Percentiles rank a stretch among this genome's conserved stretches.
Evolutionary conservation across 202 grass and related monocot species (phyloP).

Genomic region (Bolboschoenoplectus hybrid): DNA sequence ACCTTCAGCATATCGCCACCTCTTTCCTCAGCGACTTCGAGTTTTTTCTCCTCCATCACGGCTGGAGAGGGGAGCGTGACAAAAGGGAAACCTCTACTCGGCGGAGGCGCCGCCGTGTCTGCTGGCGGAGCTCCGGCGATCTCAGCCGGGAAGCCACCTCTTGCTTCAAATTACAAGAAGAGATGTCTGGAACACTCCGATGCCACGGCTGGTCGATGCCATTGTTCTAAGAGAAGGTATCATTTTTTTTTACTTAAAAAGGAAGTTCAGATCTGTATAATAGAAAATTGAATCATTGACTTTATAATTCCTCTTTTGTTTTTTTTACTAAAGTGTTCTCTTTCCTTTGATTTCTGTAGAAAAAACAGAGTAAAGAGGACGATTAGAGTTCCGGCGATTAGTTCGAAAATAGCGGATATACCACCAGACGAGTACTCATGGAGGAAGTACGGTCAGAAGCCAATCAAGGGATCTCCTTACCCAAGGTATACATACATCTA

Average conservation of each 20-base stretch:
- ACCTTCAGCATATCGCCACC: slow-evolving; percentile 42
- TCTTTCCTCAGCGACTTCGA: slow-evolving; percentile 65
- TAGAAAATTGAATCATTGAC: not conserved
- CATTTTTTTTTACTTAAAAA: not conserved
- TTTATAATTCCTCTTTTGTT: not conserved
- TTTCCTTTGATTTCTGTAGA: slow-evolving; percentile 31
- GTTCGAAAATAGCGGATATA: slow-evolving; percentile 85
- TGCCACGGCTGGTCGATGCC: slow-evolving; percentile 61
- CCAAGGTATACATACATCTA: slow-evolving; percentile 54
- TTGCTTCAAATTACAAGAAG: slow-evolving; percentile 74
- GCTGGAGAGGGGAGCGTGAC: slow-evolving; percentile 90
- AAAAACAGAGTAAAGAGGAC: slow-evolving; percentile 78
- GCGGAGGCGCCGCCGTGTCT: not conserved
- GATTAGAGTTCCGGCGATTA: slow-evolving; percentile 83
- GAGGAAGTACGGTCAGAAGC: slow-evolving; percentile 99
- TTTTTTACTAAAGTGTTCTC: slow-evolving; percentile 1
- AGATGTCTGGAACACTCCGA: slow-evolving; percentile 57
- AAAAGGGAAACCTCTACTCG: slow-evolving; percentile 60
- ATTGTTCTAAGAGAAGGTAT: slow-evolving; percentile 94
- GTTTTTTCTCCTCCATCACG: slow-evolving; percentile 81
- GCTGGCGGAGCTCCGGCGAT: slow-evolving; percentile 20
- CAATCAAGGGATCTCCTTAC: slow-evolving; percentile 96
- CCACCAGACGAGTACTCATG: slow-evolving; percentile 92
- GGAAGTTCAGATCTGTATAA: slow-evolving; percentile 14
- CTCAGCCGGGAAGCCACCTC: slow-evolving; percentile 74